phyloP scores from a whole-genome alignment of 164 flowering plant genomes.

The Tinospora cordifolia region DNA sequence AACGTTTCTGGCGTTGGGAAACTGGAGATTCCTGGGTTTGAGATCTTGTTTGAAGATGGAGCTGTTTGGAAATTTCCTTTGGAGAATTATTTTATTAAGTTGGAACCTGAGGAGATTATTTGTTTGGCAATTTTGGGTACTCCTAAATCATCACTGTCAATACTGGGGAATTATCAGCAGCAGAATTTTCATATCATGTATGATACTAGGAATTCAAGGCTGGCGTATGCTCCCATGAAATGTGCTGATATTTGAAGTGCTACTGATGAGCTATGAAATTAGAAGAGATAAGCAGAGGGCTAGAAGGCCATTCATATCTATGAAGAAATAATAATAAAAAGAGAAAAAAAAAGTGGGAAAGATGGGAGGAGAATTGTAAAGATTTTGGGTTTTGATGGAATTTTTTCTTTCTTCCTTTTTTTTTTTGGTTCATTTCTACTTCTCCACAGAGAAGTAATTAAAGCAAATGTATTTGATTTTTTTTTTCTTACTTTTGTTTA shows the following conservation, averaged over 20 bases:
- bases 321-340: not conserved
- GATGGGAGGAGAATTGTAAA: slow-evolving; percentile 17
- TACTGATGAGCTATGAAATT: not conserved
- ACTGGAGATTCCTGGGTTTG: slow-evolving; percentile 61
- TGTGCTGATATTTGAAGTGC: slow-evolving; percentile 51
- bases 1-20: slow-evolving; percentile 71
- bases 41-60: slow-evolving; percentile 63
- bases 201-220: slow-evolving; percentile 76
- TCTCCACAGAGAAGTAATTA: slow-evolving; percentile 18
- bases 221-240: slow-evolving; percentile 75
- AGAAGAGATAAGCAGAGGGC: not conserved
- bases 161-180: slow-evolving; percentile 94
- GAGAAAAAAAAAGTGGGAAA: not conserved
- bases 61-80: slow-evolving; percentile 84
- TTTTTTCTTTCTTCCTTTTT: not conserved
- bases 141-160: slow-evolving; percentile 57
- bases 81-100: slow-evolving; percentile 70
- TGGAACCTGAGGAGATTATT: slow-evolving; percentile 58
- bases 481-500: slow-evolving; percentile 8
- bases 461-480: slow-evolving; percentile 23
- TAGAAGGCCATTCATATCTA: not conserved
- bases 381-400: slow-evolving; percentile 11
- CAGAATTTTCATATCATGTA: slow-evolving; percentile 88
- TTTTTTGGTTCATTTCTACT: slow-evolving; percentile 12
- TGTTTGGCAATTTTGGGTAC: slow-evolving; percentile 80